phyloP scores from a whole-genome alignment of 2,329 filamentous ascomycete genomes.

The Sporothrix protearum region DNA sequence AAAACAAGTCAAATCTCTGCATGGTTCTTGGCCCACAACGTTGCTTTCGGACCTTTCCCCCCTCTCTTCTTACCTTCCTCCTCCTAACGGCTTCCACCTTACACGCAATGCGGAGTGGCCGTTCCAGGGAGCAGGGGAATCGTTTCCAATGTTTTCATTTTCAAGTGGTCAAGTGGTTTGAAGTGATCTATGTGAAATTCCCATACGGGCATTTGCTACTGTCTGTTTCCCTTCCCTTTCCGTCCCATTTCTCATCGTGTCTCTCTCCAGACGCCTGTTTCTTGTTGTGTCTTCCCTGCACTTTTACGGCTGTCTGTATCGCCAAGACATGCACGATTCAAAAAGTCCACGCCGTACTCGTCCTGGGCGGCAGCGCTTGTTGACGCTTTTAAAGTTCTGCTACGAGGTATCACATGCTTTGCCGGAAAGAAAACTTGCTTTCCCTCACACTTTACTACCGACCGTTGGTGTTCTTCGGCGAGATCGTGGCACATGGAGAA shows the following conservation, averaged over 20 bases:
- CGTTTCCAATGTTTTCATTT: neutral
- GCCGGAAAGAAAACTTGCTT: neutral
- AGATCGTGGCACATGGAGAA: neutral
- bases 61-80: too few species aligned
- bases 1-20: neutral
- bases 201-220: neutral
- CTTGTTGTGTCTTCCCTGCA: neutral
- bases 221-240: neutral
- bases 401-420: conserved; percentile 7
- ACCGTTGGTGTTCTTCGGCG: neutral
- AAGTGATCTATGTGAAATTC: neutral
- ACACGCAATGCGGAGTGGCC: conserved; percentile 10
- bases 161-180: neutral
- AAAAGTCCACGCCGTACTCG: neutral
- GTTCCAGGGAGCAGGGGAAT: neutral
- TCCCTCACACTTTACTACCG: neutral
- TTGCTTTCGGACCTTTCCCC: too few species aligned
- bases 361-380: neutral
- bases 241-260: neutral
- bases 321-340: neutral
- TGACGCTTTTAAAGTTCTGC: neutral
- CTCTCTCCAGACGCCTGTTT: neutral
- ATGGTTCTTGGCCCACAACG: neutral
- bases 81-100: neutral
- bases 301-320: neutral